Base-by-base conservation (phyloP, 139 green algal genomes). In the Coccomyxa sp. region DNA sequence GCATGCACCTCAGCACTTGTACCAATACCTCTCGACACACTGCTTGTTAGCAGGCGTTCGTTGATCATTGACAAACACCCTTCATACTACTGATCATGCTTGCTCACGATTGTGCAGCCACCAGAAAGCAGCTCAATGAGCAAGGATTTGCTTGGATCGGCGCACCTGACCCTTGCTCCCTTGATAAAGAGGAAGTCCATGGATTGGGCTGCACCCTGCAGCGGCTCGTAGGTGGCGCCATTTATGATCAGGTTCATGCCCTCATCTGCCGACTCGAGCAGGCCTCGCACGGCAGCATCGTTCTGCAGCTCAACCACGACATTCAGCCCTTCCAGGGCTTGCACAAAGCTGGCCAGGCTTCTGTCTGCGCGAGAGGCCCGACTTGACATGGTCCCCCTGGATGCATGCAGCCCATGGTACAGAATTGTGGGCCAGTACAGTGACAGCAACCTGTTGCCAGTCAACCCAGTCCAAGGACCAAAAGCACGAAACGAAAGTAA, bases 261-360 rank as follows among this genome's bases (percentile, higher is more conserved):
- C 27, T 86, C 80, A 32, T 91, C 89, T 0, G 77, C 85, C 4
- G 67, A 51, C 4, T 86, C 75, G 58, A 92, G 85, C 51, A 58
- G 38, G 38, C 89, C 89, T 7, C 83, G 76, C 21, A 90, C 80
- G 14, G 90, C 81, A 58, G 75, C 86, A 76, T 92, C 89, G 51
- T 80, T 74, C 12, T 81, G 79, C 27, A 90, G 77, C 83, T 92
- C 89, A 0, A 92, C 81, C 18, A 91, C 78, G 32, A 92, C 66
- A 13, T 80, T 82, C 67, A 81, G 32, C 16, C 88, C 88, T 79
- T 89, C 75, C 75, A 92, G 80, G 0, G 88, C 85, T 57, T 91
- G 83, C 30, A 92, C 58, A 81, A 90, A 92, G 71, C 30, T 28
- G 58, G 76, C 76, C 76, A 28, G 13, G 76, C 10, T 30, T 3